Conservation (phyloP, 495 filamentous ascomycete species). For the Hyphodiscus hymeniophilus region DNA sequence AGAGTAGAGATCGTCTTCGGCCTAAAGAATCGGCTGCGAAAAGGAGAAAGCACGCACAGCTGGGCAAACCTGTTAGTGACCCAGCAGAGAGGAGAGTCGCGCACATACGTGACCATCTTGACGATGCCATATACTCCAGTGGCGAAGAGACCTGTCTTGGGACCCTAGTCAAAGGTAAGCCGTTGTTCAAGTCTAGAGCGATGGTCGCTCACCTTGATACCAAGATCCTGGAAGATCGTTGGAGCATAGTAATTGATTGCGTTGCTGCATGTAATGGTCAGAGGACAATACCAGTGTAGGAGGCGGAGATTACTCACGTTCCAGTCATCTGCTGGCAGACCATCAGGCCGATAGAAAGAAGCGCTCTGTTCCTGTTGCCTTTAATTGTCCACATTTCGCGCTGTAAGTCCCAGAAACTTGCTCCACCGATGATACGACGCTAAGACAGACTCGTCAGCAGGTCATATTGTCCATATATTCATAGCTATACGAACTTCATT, state of each 20-base stretch:
- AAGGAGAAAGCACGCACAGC: constrained; percentile 60
- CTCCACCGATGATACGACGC: constrained; percentile 17
- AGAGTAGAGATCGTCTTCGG: constrained; percentile 41
- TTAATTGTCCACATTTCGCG: constrained; percentile 64
- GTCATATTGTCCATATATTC: constrained; percentile 38
- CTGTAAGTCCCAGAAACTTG: constrained; percentile 49
- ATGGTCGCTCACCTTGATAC: constrained; percentile 39
- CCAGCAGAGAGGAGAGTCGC: no score
- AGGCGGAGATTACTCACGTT: constrained; percentile 9
- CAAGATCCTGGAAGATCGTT: constrained; percentile 57
- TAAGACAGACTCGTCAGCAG: not conserved
- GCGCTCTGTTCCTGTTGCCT: constrained; percentile 54
- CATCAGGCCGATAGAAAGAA: constrained; percentile 56
- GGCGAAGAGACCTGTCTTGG: constrained; percentile 39
- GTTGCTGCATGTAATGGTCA: constrained; percentile 15
- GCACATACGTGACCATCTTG: constrained; percentile 36
- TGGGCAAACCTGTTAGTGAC: no score
- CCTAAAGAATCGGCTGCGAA: constrained; percentile 32
- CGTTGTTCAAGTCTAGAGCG: constrained; percentile 4
- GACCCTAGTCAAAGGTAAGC: not conserved
- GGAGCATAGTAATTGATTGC: constrained; percentile 66
- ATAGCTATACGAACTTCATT: constrained; percentile 42
- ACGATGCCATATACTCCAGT: constrained; percentile 59
- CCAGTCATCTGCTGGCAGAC: constrained; percentile 44
- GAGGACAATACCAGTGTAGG: not conserved